Percentiles rank a stretch among this genome's conserved stretches.
Evolutionary conservation across 495 filamentous ascomycete genomes (phyloP).

Genomic region (Penicillium mononematosum): DNA sequence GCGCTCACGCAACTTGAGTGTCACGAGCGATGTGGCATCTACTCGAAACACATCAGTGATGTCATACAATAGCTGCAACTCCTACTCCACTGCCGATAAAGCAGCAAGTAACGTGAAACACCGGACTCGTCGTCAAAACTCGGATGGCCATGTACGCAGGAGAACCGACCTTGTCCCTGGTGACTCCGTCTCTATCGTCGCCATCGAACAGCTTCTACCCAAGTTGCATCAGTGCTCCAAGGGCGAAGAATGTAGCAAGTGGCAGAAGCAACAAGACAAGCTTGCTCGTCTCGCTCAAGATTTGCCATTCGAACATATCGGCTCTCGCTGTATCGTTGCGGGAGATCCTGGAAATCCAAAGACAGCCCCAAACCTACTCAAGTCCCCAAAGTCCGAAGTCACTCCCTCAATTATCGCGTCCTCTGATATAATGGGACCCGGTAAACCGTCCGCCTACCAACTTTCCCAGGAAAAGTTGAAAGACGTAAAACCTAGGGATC

Average conservation of each 20-base stretch:
- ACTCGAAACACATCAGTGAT: conserved; percentile 4
- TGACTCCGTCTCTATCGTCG: conserved; percentile 88
- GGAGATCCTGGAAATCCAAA: conserved; percentile 70
- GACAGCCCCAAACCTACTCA: conserved; percentile 50
- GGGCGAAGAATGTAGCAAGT: conserved; percentile 85
- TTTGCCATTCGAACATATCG: conserved; percentile 17
- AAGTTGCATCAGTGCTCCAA: conserved; percentile 85
- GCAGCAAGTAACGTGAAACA: background rate
- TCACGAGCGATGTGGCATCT: background rate
- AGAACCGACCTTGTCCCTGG: conserved; percentile 66
- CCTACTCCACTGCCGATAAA: conserved; percentile 2
- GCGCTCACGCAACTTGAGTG: conserved; percentile 1
- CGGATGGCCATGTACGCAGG: conserved; percentile 41
- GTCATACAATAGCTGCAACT: conserved; percentile 27
- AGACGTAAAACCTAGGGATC: conserved; percentile 67
- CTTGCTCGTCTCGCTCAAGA: conserved; percentile 24
- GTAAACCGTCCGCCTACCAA: conserved; percentile 56
- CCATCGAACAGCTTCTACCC: conserved; percentile 83
- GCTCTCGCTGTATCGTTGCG: conserved; percentile 44
- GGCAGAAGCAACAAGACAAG: conserved; percentile 60
- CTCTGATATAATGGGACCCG: conserved; percentile 75
- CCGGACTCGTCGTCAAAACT: conserved; percentile 22
- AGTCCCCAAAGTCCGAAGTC: conserved; percentile 35
- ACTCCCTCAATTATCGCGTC: conserved; percentile 81
- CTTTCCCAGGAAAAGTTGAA: conserved; percentile 71